Evolutionary conservation across 306 rosid species (phyloP), one percentile per base, ranked within the genome.

Genomic region (Rosa persica): DNA sequence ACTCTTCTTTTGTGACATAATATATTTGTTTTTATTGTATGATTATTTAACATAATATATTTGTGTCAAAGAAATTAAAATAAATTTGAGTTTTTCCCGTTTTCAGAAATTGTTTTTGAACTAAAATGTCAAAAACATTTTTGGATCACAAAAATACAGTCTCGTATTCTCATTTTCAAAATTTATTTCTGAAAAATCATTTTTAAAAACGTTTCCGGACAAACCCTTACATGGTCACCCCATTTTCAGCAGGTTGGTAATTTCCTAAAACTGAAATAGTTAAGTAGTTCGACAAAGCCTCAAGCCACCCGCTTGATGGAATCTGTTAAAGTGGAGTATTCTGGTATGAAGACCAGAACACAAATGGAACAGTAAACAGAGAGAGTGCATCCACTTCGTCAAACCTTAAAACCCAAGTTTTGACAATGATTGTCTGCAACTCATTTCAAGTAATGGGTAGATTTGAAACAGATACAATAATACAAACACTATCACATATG

Each of bases 231-330:
- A 30, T 15, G 10, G 39, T 13, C 67, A 62, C 67, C 40, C 67
- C 9, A 62, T 13, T 30, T 27, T 73, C 49, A n/a, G 49, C 27
- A 73, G 27, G 43, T 12, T 55, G 2, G 39, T 38, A 17, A 12
- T 73, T 73, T 73, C 38, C 5, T n/a, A 68, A 49, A 51, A 72
- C 48, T 49, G 42, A 72, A 8, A n/a, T 20, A 51, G 47, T 36
- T 5, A 42, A 43, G 10, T 69, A n/a, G 11, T 23, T 46, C 23
- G 17, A 47, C 60, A 22, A 15, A 10, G 42, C 43, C 54, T 22
- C 20, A 43, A 70, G 55, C 74, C 12, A 23, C 27, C 20, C 8
- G 19, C 22, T 5, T 13, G 6, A 46, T 46, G 55, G 38, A 8
- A n/a, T 67, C 20, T 40, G 34, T 39, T 30, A 30, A 30, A 46